Evolutionary conservation across 176 grass and related monocot species (phyloP).

Genomic region (Elaeis guineensis): DNA sequence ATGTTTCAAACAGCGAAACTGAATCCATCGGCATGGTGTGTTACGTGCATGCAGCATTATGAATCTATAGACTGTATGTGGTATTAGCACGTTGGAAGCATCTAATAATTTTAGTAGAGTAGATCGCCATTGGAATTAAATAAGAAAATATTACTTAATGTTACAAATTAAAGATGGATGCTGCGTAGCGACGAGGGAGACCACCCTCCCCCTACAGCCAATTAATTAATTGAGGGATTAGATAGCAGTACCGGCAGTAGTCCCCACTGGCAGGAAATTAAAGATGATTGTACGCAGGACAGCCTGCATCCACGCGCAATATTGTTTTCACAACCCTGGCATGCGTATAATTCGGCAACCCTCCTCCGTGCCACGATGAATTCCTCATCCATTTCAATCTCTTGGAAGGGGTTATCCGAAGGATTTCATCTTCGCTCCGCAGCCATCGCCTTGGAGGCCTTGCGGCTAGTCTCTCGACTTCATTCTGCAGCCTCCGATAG

Average conservation of each 20-base stretch:
- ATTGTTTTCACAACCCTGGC: not conserved
- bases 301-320: not conserved
- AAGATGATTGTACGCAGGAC: slow-evolving; percentile 6
- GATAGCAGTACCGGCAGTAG: not conserved
- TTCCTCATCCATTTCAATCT: slow-evolving; percentile 3
- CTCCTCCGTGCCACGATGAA: not conserved
- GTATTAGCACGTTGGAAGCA: too few relatives aligned
- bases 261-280: slow-evolving; percentile 1
- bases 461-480: too few relatives aligned
- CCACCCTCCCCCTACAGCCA: not conserved
- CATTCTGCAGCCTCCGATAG: too few relatives aligned
- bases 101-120: too few relatives aligned
- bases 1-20: too few relatives aligned
- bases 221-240: not conserved
- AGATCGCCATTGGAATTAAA: too few relatives aligned
- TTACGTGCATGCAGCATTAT: too few relatives aligned
- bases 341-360: not conserved
- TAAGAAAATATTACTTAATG: too few relatives aligned
- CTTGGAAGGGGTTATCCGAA: slow-evolving; percentile 1
- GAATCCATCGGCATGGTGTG: too few relatives aligned
- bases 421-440: not conserved
- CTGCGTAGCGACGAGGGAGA: not conserved
- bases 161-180: too few relatives aligned
- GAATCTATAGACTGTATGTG: too few relatives aligned
- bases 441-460: too few relatives aligned